Base-by-base conservation (phyloP, 1,284 basidiomycete species). In the Mycena citricolor region DNA sequence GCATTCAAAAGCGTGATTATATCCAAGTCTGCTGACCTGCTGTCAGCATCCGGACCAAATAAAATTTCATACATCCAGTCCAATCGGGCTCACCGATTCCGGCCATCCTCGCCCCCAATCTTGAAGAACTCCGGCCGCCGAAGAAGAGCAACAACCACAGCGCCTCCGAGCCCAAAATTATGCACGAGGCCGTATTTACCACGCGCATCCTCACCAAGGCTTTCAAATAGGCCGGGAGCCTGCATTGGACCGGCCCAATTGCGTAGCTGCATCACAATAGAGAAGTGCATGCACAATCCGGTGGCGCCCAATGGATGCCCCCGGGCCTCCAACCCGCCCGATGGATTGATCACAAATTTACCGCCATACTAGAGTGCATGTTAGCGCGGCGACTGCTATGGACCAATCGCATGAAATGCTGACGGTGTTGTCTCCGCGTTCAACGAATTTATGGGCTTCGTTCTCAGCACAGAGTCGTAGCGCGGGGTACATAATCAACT, bases 271-370 rank as follows among this genome's bases (percentile, higher is more conserved):
- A 23, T 7, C 39, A 8, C 19, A 21, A 30, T 11, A 8, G 35
- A 34, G 33, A 44, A 42, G 32, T 1, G 16, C 22, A 22, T n/a
- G n/a, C 86, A 88, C n/a, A 92, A 64, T 2, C 90, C 90, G 5
- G 86, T 90, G 2, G 90, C 90, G 31, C 90, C n/a, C n/a, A n/a
- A n/a, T n/a, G n/a, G n/a, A n/a, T n/a, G n/a, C n/a, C n/a, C n/a
- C n/a, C n/a, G n/a, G n/a, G n/a, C n/a, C n/a, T n/a, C n/a, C n/a
- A n/a, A n/a, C n/a, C n/a, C n/a, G n/a, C n/a, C n/a, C n/a, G 83
- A 86, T 0, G 90, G 88, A 57, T 93, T 93, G 41, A 93, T 66
- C 13, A 92, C 86, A 52, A 79, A n/a, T n/a, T n/a, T n/a, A n/a
- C n/a, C n/a, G n/a, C n/a, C n/a, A n/a, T n/a, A n/a, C n/a, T n/a